A percentile compares a stretch with the other conserved stretches of the same genome.
Conservation (phyloP, 371 early-diverging fungal genomes). For the Coemansia sp. region DNA sequence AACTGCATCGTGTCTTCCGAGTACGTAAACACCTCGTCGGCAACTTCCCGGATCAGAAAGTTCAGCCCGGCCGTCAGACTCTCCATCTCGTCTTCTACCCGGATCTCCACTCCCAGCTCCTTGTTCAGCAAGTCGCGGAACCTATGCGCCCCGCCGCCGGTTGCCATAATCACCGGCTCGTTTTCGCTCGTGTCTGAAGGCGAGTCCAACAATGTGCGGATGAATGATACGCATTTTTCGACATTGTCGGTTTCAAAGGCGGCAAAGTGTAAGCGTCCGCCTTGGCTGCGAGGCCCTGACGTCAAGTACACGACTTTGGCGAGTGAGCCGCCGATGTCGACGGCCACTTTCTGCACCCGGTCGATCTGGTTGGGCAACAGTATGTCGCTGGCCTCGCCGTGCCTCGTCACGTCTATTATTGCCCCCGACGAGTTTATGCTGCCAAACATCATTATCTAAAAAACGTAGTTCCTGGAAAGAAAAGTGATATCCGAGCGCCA, state of each 20-base stretch:
- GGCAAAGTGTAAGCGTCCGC: slow-evolving; percentile 89
- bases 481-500: too few relatives aligned
- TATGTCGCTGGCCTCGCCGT: slow-evolving; percentile 60
- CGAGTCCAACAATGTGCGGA: slow-evolving; percentile 63
- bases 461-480: not conserved
- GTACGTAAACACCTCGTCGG: slow-evolving; percentile 95
- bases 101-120: slow-evolving; percentile 45
- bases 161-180: slow-evolving; percentile 49
- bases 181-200: slow-evolving; percentile 51
- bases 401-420: slow-evolving; percentile 33
- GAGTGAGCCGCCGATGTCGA: slow-evolving; percentile 93
- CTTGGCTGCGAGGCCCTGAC: slow-evolving; percentile 57
- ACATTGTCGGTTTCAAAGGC: slow-evolving; percentile 93
- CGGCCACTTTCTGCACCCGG: slow-evolving; percentile 86
- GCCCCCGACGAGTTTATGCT: slow-evolving; percentile 51
- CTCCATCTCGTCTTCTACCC: slow-evolving; percentile 52
- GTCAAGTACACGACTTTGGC: slow-evolving; percentile 93
- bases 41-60: slow-evolving; percentile 89
- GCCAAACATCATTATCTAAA: slow-evolving; percentile 40
- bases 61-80: slow-evolving; percentile 74
- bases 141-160: slow-evolving; percentile 53
- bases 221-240: slow-evolving; percentile 83
- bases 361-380: slow-evolving; percentile 84
- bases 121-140: slow-evolving; percentile 38
- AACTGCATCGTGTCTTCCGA: slow-evolving; percentile 74